Conservation (phyloP, 306 rosid species). For the Quercus wislizeni region DNA sequence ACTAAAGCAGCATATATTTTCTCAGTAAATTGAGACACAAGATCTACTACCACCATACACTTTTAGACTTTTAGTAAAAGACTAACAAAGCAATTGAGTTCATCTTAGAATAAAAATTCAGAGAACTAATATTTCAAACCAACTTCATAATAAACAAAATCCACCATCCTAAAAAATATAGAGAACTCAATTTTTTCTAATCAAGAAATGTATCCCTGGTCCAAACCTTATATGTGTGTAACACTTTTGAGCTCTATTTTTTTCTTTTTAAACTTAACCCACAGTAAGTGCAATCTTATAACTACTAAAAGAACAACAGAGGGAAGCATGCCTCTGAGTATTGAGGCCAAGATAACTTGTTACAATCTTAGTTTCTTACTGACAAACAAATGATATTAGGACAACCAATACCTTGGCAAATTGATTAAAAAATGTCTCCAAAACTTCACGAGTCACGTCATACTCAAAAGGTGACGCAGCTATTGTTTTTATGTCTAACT, state of each 20-base stretch:
- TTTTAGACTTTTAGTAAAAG: neutral
- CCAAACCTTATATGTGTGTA: neutral
- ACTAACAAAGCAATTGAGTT: neutral
- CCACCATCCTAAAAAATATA: neutral
- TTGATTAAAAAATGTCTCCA: constrained; percentile 57
- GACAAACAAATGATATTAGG: neutral
- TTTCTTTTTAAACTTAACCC: too few species aligned
- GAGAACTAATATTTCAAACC: neutral
- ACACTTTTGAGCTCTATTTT: too few species aligned
- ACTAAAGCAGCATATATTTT: neutral
- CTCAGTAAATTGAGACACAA: neutral
- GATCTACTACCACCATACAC: neutral
- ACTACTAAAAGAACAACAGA: neutral
- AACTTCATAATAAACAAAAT: neutral
- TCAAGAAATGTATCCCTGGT: neutral
- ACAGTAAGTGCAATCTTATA: neutral
- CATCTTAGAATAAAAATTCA: neutral
- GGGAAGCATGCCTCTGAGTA: neutral
- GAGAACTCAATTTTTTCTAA: neutral
- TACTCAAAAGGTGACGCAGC: constrained; percentile 78
- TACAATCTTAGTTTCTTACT: neutral
- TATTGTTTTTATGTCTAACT: constrained; percentile 70
- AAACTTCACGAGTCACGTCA: constrained; percentile 70
- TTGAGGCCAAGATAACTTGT: neutral
- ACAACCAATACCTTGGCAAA: constrained; percentile 54